Conservation (phyloP, 2,329 filamentous ascomycete genomes). For the Chaetomium sp. region DNA sequence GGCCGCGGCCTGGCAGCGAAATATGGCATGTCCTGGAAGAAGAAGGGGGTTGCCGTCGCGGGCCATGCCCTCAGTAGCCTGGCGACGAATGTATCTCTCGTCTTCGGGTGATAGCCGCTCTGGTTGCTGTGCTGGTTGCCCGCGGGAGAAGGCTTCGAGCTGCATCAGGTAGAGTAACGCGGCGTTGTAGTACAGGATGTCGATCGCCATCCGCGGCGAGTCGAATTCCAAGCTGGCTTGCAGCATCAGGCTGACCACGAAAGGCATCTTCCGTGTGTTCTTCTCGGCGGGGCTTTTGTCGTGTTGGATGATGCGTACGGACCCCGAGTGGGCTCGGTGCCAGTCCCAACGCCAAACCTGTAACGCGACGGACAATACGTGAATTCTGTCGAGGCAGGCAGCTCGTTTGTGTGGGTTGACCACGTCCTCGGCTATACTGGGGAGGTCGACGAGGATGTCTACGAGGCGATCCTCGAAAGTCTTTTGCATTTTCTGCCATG, state of each 20-base stretch:
- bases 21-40: constrained; percentile 7
- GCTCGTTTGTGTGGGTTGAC: background rate
- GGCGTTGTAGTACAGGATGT: constrained; percentile 16
- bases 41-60: constrained; percentile 12
- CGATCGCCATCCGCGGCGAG: constrained; percentile 12
- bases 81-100: constrained; percentile 3
- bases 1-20: constrained; percentile 8
- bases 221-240: constrained; percentile 8
- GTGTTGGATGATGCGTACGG: background rate
- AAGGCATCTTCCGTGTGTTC: background rate
- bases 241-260: background rate
- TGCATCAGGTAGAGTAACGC: constrained; percentile 11
- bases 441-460: constrained; percentile 9
- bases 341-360: constrained; percentile 14
- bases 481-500: constrained; percentile 5
- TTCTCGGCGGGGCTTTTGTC: background rate
- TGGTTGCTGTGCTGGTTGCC: background rate
- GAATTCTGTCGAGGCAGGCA: constrained; percentile 5
- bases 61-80: background rate
- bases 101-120: background rate
- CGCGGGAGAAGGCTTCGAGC: background rate
- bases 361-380: background rate
- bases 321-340: constrained; percentile 1
- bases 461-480: constrained; percentile 16
- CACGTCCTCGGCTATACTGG: constrained; percentile 13